Evolutionary conservation across 1,284 basidiomycete species (phyloP), one percentile per base, ranked within the genome.

Genomic region (Athelia psychrophila): DNA sequence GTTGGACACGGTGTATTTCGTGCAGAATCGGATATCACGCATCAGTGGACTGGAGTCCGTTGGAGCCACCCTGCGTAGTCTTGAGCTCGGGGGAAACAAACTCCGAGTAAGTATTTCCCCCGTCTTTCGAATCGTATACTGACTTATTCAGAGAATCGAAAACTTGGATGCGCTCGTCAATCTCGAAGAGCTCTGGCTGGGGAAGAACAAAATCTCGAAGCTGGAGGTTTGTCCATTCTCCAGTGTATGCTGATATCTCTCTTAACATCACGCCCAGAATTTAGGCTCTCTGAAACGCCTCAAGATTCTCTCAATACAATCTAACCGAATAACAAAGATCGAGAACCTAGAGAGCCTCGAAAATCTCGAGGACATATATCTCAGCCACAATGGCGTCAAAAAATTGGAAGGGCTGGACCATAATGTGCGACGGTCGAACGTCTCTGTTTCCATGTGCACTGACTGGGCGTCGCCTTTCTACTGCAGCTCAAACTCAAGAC

Each of bases 151-250:
- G 93, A 81, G 78, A 70, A 95, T 99, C 55, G 94, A 98, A 66
- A 88, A 91, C 50, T 69, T 97, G 12, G 91, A 91, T n/a, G 78
- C 81, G 6, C 75, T 97, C 42, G 80, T 83, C 0, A 90, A 90
- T 55, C 73, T 99, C 9, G 91, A 95, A 58, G 95, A 98, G 61
- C 75, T 99, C 1, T 99, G 96, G 95, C 72, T 98, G 3, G 96
- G 96, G 10, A 99, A 99, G 77, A 99, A 99, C 70, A 98, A 98
- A 73, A 93, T 99, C 56, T 73, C 87, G 3, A 86, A 83, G 65
- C 77, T 99, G 1, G 88, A 96, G 76, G 93, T 90, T 54, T 33
- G 35, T 23, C 59, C 15, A 19, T 40, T n/a, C 33, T 33, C 44
- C 27, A 51, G 30, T n/a, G 36, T 40, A 25, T 36, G 24, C 22